Percentiles rank a stretch among this genome's conserved stretches.
Conservation (phyloP, 306 rosid species). For the Citrullus amarus region DNA sequence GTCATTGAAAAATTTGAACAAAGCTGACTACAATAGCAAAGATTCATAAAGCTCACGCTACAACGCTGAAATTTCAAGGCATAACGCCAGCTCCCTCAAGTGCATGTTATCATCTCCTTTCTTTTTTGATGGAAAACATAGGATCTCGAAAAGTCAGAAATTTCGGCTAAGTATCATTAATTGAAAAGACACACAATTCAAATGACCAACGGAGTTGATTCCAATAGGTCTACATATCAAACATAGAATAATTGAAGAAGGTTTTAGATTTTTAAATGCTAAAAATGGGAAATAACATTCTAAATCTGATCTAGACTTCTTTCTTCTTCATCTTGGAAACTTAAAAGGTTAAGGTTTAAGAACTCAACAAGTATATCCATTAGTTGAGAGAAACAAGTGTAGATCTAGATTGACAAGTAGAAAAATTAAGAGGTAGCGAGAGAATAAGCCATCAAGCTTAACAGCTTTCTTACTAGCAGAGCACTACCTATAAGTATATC, state of each 20-base stretch:
- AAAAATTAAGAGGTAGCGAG: neutral
- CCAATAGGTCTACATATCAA: neutral
- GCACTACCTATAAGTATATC: neutral
- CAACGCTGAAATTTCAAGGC: neutral
- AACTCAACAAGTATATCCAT: neutral
- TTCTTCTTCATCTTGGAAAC: neutral
- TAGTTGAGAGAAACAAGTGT: neutral
- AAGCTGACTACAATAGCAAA: neutral
- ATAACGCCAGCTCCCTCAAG: neutral
- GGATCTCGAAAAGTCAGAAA: neutral
- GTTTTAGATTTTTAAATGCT: neutral
- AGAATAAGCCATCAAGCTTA: neutral
- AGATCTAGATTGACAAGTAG: neutral
- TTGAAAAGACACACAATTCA: neutral
- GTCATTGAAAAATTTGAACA: neutral
- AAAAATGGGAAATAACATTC: neutral
- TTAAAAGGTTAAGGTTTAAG: neutral
- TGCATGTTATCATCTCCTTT: neutral
- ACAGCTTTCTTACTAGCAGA: neutral
- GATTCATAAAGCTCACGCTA: neutral
- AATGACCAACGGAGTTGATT: neutral
- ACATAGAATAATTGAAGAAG: neutral
- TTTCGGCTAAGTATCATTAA: no score
- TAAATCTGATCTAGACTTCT: neutral
- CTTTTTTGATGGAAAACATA: neutral